Evolutionary conservation across 176 grass and related monocot genomes (phyloP).

Genomic region (Oryza rufipogon): DNA sequence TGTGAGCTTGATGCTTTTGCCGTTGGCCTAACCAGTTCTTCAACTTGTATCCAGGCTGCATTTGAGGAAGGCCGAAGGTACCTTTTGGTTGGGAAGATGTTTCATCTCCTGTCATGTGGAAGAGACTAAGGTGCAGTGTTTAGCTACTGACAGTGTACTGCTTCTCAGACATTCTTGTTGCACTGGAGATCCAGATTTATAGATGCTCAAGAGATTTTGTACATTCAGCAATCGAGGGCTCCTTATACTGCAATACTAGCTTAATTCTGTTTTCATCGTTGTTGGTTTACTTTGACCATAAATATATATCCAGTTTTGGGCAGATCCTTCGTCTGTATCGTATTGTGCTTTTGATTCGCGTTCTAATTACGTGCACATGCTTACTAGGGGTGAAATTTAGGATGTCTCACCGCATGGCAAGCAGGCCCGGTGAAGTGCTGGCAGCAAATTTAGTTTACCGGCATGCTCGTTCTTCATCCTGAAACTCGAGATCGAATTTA

Average conservation of each 20-base stretch:
- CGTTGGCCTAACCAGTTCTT: background rate
- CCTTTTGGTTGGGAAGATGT: background rate
- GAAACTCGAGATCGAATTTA: too few species aligned
- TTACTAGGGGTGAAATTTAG: background rate
- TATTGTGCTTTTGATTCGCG: too few species aligned
- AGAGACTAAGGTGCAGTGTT: background rate
- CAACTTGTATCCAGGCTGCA: conserved; percentile 6
- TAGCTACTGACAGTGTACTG: background rate
- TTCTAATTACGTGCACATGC: background rate
- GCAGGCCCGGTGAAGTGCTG: too few species aligned
- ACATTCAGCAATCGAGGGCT: background rate
- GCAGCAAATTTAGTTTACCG: too few species aligned
- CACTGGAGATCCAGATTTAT: background rate
- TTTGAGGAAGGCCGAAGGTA: background rate
- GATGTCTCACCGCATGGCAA: too few species aligned
- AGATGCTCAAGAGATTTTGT: conserved; percentile 19
- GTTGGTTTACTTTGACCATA: background rate
- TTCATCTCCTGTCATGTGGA: background rate
- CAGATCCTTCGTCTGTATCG: background rate
- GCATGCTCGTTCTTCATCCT: too few species aligned
- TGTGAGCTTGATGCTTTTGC: background rate
- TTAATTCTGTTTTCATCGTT: background rate
- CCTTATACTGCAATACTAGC: background rate
- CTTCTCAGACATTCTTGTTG: conserved; percentile 9
- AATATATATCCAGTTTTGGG: background rate